Conservation (phyloP, 495 filamentous ascomycete genomes). For the Cenococcum geophilum region DNA sequence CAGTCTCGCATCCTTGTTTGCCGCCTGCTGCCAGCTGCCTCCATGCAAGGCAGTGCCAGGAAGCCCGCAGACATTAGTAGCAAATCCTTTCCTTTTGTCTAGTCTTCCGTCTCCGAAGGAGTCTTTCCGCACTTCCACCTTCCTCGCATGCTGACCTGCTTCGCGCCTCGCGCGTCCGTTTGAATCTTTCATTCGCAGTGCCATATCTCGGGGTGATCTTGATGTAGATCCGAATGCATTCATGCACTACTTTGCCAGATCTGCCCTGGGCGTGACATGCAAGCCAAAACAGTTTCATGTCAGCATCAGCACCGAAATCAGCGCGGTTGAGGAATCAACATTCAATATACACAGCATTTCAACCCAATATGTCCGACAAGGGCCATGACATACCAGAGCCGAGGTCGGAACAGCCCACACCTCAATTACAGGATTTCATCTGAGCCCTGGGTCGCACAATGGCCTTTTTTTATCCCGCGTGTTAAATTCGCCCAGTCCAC, state of each 20-base stretch:
- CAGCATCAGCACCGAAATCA: constrained; percentile 4
- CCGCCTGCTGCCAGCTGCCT: constrained; percentile 1
- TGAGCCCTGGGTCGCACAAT: neutral
- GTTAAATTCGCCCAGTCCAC: neutral
- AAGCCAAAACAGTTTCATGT: constrained; percentile 7
- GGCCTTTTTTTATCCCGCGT: constrained; percentile 4
- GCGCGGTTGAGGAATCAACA: neutral
- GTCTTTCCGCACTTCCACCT: neutral
- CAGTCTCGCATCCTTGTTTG: constrained; percentile 12
- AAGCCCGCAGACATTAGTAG: neutral
- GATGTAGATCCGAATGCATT: constrained; percentile 8
- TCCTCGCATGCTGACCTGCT: neutral
- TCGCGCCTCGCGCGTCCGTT: neutral
- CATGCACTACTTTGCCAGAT: constrained; percentile 5
- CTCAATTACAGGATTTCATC: neutral
- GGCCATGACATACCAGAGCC: neutral
- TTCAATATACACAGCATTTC: too few relatives aligned
- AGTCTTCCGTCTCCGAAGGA: constrained; percentile 2
- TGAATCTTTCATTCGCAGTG: neutral
- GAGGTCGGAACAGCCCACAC: neutral
- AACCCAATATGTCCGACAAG: neutral
- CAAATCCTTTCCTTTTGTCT: constrained; percentile 2
- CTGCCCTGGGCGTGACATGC: constrained; percentile 3
- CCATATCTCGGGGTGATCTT: constrained; percentile 6
- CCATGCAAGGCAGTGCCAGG: constrained; percentile 14